A percentile compares a stretch with the other conserved stretches of the same genome.
These are phyloP conservation scores for Verbascum thapsus DNA, from an alignment of 257 asterid species.

Conservation along the genomic window DNA sequence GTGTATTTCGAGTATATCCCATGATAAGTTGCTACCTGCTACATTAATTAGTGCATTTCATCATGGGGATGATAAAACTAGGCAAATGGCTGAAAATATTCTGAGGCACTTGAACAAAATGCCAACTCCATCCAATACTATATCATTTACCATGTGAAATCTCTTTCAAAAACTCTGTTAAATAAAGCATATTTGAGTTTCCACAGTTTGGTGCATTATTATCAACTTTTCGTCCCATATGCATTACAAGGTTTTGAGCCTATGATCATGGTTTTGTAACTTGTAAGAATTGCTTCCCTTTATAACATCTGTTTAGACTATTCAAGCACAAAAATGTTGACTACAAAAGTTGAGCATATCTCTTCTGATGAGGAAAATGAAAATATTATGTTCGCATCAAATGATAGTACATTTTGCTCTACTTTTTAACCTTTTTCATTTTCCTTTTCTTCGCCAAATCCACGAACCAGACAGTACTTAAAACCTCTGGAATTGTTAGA, in stretches of 20 bases:
- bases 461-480: too few relatives aligned
- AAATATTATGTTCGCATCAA: too few relatives aligned
- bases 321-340: too few relatives aligned
- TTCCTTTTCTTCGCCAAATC: too few relatives aligned
- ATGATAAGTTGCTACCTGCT: slow-evolving; percentile 60
- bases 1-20: slow-evolving; percentile 53
- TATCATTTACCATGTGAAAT: slow-evolving; percentile 44
- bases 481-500: too few relatives aligned
- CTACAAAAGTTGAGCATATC: too few relatives aligned
- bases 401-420: too few relatives aligned
- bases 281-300: too few relatives aligned
- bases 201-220: slow-evolving; percentile 3
- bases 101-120: slow-evolving; percentile 70
- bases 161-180: not conserved
- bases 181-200: not conserved
- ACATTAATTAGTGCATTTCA: slow-evolving; percentile 64
- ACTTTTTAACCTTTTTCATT: too few relatives aligned
- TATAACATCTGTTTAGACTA: too few relatives aligned
- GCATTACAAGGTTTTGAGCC: slow-evolving; percentile 5
- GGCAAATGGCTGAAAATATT: slow-evolving; percentile 74
- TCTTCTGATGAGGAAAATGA: too few relatives aligned
- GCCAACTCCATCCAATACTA: slow-evolving; percentile 47
- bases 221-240: not conserved
- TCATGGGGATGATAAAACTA: slow-evolving; percentile 65
- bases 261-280: too few relatives aligned